Evolutionary conservation across 225 moss, liverwort and hornwort genomes (phyloP), one percentile per base, ranked within the genome.

Genomic region (Marchantia paleacea): DNA sequence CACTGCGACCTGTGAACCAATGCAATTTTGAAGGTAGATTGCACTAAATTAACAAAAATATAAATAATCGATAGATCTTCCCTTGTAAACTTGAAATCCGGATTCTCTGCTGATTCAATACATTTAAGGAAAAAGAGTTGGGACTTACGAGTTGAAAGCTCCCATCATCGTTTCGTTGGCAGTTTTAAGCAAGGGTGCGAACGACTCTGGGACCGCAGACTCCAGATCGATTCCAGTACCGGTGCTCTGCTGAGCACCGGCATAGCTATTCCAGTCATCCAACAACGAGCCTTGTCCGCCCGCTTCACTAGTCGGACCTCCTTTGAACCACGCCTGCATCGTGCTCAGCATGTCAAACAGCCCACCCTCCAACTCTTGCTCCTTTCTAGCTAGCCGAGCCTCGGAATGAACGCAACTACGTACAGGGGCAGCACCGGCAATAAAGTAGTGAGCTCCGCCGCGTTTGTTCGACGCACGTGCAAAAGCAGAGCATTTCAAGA

Each of bases 251-350:
- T 82, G 87, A 74, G 92, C 80, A 0, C 89, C 85, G 28, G 97
- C 94, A 74, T 99, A 99, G 20, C 89, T 78, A 54, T 95, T 95
- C 97, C 97, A 99, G 47, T 91, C 89, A n/a, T 95, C 91, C 83
- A 99, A 85, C 39, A 99, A 78, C 52, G 95, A 95, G 31, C 91
- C 93, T 29, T 93, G 87, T 14, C 92, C 92, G 75, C 83, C 89
- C 60, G 82, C 83, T 58, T 90, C 83, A 52, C 25, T 74, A 79
- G 91, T 88, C n/a, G 90, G 83, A 0, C 95, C 97, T 72, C 92
- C 93, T 73, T 83, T 82, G 82, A 97, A 93, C 85, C 94, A 93
- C 12, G 89, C 96, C 82, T 96, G 96, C 86, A 96, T 91, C 76
- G 86, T 92, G 49, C 89, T 86, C 78, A 94, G 90, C 81, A 97